Percentiles rank a stretch among this genome's conserved stretches.
These are phyloP conservation scores for Boletus sp. DNA, from an alignment of 768 basidiomycete species.

Conservation along the genomic window DNA sequence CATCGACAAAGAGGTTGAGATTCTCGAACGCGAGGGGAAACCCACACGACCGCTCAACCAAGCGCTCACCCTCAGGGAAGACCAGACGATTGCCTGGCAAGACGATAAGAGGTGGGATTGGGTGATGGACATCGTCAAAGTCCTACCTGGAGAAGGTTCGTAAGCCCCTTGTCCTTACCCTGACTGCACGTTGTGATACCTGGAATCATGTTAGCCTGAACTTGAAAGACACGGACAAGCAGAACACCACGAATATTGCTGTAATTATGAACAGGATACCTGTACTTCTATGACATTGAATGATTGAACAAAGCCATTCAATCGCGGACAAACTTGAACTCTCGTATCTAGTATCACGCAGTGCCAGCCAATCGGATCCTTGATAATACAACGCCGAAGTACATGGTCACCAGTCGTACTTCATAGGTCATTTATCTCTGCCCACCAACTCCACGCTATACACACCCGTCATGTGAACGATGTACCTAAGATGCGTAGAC, in stretches of 20 bases:
- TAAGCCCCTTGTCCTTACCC: neutral
- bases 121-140: constrained; percentile 39
- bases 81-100: constrained; percentile 54
- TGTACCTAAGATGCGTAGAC: neutral
- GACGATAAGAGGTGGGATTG: constrained; percentile 54
- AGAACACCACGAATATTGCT: neutral
- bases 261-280: constrained; percentile 8
- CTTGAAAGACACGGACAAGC: neutral
- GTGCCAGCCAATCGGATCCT: neutral
- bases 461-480: neutral
- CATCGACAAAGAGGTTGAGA: constrained; percentile 44
- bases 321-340: neutral
- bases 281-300: neutral
- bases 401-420: neutral
- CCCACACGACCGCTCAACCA: constrained; percentile 34
- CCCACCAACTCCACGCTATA: neutral
- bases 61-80: constrained; percentile 50
- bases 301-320: neutral
- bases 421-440: neutral
- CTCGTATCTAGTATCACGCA: no score
- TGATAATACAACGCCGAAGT: neutral
- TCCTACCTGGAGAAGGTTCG: constrained; percentile 28
- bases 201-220: neutral
- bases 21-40: constrained; percentile 37
- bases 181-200: neutral